Percentiles rank a stretch among this genome's conserved stretches.
These are phyloP conservation scores for Melocanna baccifera DNA, from an alignment of 176 grass and related monocot species.

Conservation along the genomic window DNA sequence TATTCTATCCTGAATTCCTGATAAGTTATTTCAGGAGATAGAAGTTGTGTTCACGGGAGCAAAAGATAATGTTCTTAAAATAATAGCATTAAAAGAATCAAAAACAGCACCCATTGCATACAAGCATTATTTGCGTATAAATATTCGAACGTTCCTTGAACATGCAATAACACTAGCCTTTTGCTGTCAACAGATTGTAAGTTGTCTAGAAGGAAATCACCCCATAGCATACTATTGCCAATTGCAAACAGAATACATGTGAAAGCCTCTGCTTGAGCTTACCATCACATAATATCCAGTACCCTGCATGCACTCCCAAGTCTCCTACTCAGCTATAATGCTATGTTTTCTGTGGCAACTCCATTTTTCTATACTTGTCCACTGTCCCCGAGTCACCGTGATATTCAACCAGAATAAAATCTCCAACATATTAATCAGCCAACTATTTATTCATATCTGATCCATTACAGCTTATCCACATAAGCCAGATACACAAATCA, in stretches of 20 bases:
- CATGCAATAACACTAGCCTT: neutral
- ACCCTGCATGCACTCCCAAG: neutral
- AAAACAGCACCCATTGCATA: neutral
- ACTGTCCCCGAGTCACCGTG: neutral
- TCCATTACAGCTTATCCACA: neutral
- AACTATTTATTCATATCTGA: neutral
- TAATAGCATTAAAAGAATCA: neutral
- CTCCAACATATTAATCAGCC: neutral
- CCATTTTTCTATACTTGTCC: conserved; percentile 2
- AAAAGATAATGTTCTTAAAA: neutral
- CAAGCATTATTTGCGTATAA: neutral
- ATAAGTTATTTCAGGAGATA: neutral
- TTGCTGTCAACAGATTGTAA: neutral
- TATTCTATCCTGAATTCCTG: neutral
- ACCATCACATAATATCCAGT: neutral
- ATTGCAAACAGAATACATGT: neutral
- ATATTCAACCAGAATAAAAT: neutral
- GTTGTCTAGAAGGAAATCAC: neutral
- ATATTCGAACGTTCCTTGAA: neutral
- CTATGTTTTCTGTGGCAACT: neutral
- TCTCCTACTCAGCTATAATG: neutral
- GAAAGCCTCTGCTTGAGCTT: neutral
- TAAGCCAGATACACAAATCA: neutral
- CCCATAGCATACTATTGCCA: neutral
- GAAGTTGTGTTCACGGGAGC: neutral